Base-by-base conservation (phyloP, 2,329 filamentous ascomycete genomes). In the Epichloe festucae region DNA sequence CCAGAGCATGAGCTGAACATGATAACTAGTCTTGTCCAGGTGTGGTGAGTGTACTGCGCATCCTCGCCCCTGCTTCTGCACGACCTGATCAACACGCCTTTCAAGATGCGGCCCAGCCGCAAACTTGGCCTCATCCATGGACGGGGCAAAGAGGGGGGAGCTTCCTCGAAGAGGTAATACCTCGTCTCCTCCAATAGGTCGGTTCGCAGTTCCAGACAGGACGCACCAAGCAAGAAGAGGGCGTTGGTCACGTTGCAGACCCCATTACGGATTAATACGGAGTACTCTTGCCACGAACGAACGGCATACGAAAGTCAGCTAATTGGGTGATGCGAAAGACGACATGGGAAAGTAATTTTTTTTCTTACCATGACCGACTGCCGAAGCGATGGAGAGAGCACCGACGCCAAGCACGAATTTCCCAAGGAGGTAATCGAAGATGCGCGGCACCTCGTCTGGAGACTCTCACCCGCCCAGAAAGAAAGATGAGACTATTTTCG, bases 221-320 rank as follows among this genome's bases (percentile, higher is more conserved):
- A 47, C 7, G 23, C 46, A 47, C 46, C 46, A 47, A 39, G 39
- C 15, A 47, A 47, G 15, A 47, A 47, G 6, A 47, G 35, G 15
- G 46, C 46, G n/a, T 47, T 47, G n/a, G 34, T 39, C 34, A 47
- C n/a, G 19, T 47, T 47, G 46, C 46, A 27, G 11, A 47, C 46
- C 46, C 39, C 23, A 27, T 31, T 31, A 0, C 23, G 6, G 6
- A 27, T 17, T 17, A 17, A 17, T 17, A 17, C 17, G 17, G 17
- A 17, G 6, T 31, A 31, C 8, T 10, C 27, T 31, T 10, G 27
- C 8, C 27, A 31, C 27, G 27, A 31, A 10, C 10, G 27, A 17
- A 17, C 17, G 17, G 27, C 27, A 10, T 1, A 31, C 27, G 27
- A 8, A 31, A 10, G 27, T 4, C 27, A 8, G 27, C 27, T 10